Evolutionary conservation across 106 monocot genomes (phyloP), one percentile per base, ranked within the genome.

Genomic region (Dactylorhiza incarnata): DNA sequence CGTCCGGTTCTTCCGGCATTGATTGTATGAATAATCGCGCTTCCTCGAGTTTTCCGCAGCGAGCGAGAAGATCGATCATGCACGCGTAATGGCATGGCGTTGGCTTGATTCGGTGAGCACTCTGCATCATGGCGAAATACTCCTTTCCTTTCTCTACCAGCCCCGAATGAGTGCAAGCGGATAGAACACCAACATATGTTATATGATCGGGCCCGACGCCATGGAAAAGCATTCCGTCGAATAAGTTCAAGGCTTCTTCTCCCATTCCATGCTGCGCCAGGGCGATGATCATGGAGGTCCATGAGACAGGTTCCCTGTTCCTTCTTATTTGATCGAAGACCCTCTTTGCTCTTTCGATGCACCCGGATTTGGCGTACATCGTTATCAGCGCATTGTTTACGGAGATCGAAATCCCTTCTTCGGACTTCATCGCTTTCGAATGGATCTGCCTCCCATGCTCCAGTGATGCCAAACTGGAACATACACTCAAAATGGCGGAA

Each of bases 241-340:
- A 97, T 16, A 97, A 58, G 12, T 70, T 45, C 48, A 97, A 69
- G 12, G 96, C 93, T 87, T 93, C 84, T 74, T 86, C 84, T 63
- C 87, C 96, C 46, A 85, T 59, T 0, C 96, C 96, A 83, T 93
- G 96, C 71, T 97, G 93, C 71, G 93, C 96, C 61, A 97, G 84
- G 17, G 91, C 96, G 17, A 97, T 74, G 22, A 97, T 83, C 96
- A 97, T 97, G 5, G 96, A 89, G 24, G 96, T 93, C 96, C 96
- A 97, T 25, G 96, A 83, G 62, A 91, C 74, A 0, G 89, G 89
- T 80, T 91, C 85, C 56, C 82, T 73, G 15, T 43, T 52, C 48
- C 48, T 68, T 43, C 71, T 19, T 0, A 91, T 74, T 69, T 87
- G 79, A 51, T 84, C 61, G 78, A 93, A 97, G 16, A 93, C 84